Conservation (phyloP, 2,329 filamentous ascomycete genomes). For the Fusarium buharicum region DNA sequence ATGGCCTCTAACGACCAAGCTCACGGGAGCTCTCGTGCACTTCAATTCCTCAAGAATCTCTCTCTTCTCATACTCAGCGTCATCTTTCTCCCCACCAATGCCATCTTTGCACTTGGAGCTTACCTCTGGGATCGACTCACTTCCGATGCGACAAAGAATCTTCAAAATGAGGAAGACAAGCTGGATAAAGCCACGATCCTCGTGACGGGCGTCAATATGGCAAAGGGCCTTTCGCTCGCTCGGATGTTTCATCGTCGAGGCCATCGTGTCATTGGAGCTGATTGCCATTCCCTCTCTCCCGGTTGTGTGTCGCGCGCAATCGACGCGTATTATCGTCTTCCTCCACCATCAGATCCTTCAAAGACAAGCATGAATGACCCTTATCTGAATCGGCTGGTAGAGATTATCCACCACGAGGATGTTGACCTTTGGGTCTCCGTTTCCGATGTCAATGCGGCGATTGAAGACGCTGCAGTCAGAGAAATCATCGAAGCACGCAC, state of each 20-base stretch:
- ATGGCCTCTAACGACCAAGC: not conserved
- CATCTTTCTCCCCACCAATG: constrained; percentile 17
- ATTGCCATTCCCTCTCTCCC: constrained; percentile 64
- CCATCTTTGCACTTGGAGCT: not conserved
- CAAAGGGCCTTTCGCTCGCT: constrained; percentile 74
- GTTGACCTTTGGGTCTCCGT: constrained; percentile 80
- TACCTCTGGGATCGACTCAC: constrained; percentile 20
- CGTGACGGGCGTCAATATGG: constrained; percentile 78
- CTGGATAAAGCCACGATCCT: constrained; percentile 62
- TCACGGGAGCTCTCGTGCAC: constrained; percentile 2
- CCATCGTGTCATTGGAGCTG: constrained; percentile 77
- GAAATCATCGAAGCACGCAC: constrained; percentile 68
- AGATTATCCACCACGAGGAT: constrained; percentile 68
- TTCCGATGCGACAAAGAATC: not conserved
- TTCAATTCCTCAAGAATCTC: constrained; percentile 28
- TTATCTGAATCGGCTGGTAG: constrained; percentile 67
- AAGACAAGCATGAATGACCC: constrained; percentile 47
- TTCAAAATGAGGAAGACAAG: constrained; percentile 2
- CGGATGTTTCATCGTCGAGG: constrained; percentile 71
- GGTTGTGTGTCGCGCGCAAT: constrained; percentile 70
- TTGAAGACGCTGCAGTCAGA: constrained; percentile 74
- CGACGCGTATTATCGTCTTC: constrained; percentile 61
- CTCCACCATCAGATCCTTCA: constrained; percentile 42
- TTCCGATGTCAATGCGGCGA: constrained; percentile 72
- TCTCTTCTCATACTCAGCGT: constrained; percentile 27